Evolutionary conservation across 257 asterid species (phyloP).

Genomic region (Leptodermis oblonga): DNA sequence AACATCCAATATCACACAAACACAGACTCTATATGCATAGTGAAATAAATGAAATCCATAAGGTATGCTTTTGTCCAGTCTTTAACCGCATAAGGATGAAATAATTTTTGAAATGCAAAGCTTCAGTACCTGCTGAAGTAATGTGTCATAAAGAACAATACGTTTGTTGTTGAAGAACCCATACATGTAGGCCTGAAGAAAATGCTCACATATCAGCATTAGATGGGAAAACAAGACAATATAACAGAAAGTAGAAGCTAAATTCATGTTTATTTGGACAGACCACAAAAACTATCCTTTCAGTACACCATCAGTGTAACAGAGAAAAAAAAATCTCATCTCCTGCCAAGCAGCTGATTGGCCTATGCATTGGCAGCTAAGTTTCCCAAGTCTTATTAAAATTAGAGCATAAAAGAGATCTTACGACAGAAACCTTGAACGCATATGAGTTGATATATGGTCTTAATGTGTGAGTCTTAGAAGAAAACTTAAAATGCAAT

Average conservation of each 20-base stretch:
- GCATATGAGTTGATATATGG: not conserved
- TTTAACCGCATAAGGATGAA: not conserved
- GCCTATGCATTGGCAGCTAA: not conserved
- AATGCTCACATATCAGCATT: conserved; percentile 11
- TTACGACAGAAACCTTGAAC: not conserved
- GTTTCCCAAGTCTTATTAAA: not conserved
- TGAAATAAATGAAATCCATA: not conserved
- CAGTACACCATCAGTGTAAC: not conserved
- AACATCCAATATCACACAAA: not conserved
- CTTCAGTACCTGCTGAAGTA: conserved; percentile 80
- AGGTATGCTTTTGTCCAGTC: not conserved
- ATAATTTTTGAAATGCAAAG: too few relatives aligned
- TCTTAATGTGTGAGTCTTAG: not conserved
- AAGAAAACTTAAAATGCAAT: not conserved
- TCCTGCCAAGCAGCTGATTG: not conserved
- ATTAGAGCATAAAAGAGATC: not conserved
- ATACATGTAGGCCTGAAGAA: conserved; percentile 92
- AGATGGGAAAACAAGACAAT: conserved; percentile 9
- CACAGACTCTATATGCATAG: not conserved
- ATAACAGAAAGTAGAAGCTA: not conserved
- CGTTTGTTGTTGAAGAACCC: conserved; percentile 95
- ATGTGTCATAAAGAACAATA: conserved; percentile 92
- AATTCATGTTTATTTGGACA: not conserved
- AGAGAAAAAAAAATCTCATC: not conserved
- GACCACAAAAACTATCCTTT: too few relatives aligned